Evolutionary conservation across 768 basidiomycete genomes (phyloP).

Genomic region (Phaffia tasmanica): DNA sequence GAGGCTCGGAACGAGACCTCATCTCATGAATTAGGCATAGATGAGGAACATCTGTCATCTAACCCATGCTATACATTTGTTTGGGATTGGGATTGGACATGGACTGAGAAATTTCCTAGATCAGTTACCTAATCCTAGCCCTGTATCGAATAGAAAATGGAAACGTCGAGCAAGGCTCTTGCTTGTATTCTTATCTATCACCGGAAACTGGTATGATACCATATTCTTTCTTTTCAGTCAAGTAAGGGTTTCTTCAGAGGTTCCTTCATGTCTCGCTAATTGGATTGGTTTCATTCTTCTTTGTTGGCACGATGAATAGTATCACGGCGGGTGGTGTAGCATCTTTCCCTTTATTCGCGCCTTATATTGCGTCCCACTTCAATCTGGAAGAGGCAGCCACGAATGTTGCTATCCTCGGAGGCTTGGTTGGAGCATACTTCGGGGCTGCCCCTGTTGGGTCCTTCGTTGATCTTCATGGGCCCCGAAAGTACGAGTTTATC

Average conservation of each 20-base stretch:
- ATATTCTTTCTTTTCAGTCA: not conserved
- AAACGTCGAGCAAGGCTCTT: constrained; percentile 7
- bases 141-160: constrained; percentile 12
- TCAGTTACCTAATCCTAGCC: constrained; percentile 14
- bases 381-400: constrained; percentile 12
- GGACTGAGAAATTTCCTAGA: constrained; percentile 1
- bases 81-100: no score
- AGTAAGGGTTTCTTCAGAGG: no score
- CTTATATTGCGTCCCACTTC: constrained; percentile 16
- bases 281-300: not conserved
- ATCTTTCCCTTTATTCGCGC: constrained; percentile 16
- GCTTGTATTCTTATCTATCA: constrained; percentile 1
- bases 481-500: constrained; percentile 8
- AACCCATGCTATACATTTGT: no score
- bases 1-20: no score
- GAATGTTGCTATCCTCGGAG: constrained; percentile 15
- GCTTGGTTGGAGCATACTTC: constrained; percentile 11
- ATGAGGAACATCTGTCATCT: no score
- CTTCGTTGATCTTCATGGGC: constrained; percentile 18
- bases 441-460: constrained; percentile 1
- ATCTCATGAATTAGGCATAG: no score
- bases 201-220: constrained; percentile 10
- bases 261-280: not conserved
- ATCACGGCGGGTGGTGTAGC: constrained; percentile 18
- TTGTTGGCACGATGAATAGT: not conserved